Evolutionary conservation across 202 grass and related monocot genomes (phyloP).

Genomic region (Panicum hallii): DNA sequence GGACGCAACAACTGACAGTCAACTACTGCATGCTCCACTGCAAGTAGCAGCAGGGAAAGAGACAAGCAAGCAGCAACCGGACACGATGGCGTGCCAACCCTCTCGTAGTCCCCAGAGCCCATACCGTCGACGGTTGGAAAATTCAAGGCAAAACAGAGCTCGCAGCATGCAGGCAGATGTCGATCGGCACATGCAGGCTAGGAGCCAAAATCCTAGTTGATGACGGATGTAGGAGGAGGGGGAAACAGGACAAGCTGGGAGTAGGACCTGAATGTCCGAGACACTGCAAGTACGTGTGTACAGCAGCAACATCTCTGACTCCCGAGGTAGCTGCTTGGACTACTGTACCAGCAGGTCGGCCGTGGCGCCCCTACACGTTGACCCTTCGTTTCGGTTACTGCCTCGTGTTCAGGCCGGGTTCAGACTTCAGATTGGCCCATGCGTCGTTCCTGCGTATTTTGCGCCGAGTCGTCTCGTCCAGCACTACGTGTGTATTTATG

Average conservation of each 20-base stretch:
- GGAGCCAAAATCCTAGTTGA: not conserved
- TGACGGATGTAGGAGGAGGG: not conserved
- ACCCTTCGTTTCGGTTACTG: not conserved
- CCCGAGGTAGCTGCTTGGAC: not conserved
- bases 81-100: slow-evolving; percentile 9
- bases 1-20: not conserved
- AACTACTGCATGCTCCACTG: not conserved
- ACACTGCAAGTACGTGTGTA: not conserved
- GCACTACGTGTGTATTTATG: not conserved
- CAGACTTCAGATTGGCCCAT: not conserved
- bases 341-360: not conserved
- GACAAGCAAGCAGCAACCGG: slow-evolving; percentile 17
- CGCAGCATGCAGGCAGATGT: not conserved
- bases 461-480: not conserved
- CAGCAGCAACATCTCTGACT: not conserved
- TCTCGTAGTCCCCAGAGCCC: not conserved
- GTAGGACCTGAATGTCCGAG: not conserved
- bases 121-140: not conserved
- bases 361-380: not conserved
- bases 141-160: not conserved
- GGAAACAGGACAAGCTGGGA: not conserved
- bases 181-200: not conserved
- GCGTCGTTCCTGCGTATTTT: not conserved
- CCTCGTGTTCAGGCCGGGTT: not conserved
- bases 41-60: not conserved